phyloP scores from a whole-genome alignment of 2,329 filamentous ascomycete genomes.

The Juglanconis juglandina region DNA sequence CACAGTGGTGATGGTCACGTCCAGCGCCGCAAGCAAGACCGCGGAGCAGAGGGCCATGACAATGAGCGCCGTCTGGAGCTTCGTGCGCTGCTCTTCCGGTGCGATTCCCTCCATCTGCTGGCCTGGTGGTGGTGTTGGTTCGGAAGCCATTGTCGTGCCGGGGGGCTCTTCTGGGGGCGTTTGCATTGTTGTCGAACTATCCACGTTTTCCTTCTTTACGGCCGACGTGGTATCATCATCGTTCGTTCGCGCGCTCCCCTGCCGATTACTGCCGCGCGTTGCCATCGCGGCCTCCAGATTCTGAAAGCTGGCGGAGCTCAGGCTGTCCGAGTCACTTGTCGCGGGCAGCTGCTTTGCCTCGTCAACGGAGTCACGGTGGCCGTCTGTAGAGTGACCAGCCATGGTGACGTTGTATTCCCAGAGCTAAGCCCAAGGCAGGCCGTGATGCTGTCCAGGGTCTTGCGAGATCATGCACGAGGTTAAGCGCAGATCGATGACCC shows the following conservation, averaged over 20 bases:
- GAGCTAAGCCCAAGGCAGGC: neutral
- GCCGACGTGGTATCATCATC: neutral
- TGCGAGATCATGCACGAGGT: neutral
- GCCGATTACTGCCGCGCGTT: neutral
- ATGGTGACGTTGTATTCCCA: neutral
- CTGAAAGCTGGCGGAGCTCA: neutral
- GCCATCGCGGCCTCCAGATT: neutral
- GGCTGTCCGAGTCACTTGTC: neutral
- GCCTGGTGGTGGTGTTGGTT: neutral
- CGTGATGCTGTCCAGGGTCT: neutral
- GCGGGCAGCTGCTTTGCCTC: neutral
- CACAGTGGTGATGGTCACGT: constrained; percentile 58
- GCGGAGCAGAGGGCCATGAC: constrained; percentile 37
- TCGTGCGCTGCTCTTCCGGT: constrained; percentile 28
- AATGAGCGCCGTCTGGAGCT: constrained; percentile 31
- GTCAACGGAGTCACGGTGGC: neutral
- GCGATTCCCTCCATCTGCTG: neutral
- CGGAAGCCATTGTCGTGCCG: neutral
- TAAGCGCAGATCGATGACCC: neutral
- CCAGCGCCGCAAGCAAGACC: constrained; percentile 45
- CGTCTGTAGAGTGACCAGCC: neutral
- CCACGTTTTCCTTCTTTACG: neutral
- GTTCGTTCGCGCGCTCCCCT: neutral
- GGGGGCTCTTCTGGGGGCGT: neutral
- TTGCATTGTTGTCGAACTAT: neutral